Evolutionary conservation across 352 stramenopile genomes (phyloP).

Genomic region (Globisporangium parvum): DNA sequence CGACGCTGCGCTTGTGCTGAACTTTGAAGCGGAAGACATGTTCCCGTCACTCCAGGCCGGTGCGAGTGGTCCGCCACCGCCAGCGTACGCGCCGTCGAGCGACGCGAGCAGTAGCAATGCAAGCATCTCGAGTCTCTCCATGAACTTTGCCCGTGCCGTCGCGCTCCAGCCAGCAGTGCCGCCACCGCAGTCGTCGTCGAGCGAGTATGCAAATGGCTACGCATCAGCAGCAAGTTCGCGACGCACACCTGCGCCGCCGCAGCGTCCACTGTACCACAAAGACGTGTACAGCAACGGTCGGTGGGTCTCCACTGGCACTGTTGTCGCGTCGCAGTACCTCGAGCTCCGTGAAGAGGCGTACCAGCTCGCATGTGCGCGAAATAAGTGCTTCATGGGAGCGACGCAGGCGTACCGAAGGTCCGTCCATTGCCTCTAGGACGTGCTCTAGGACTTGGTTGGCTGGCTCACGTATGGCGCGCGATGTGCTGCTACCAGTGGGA

Average conservation of each 20-base stretch:
- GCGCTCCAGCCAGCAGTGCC: conserved; percentile 36
- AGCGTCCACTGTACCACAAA: conserved; percentile 56
- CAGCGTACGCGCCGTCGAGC: conserved; percentile 3
- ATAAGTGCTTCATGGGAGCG: conserved; percentile 84
- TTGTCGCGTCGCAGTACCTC: conserved; percentile 65
- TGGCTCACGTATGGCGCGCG: not conserved
- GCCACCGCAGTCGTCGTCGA: not conserved
- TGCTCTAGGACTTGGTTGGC: not conserved
- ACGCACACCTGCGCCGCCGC: conserved; percentile 13
- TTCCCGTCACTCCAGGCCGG: conserved; percentile 64
- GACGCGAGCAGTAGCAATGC: conserved; percentile 15
- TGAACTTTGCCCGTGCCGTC: conserved; percentile 80
- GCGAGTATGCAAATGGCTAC: not conserved
- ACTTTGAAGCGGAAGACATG: conserved; percentile 72
- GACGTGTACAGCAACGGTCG: conserved; percentile 28
- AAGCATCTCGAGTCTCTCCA: conserved; percentile 26
- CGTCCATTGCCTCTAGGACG: conserved; percentile 10
- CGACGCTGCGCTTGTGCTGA: conserved; percentile 23
- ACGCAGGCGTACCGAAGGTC: conserved; percentile 81
- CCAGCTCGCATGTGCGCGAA: conserved; percentile 70
- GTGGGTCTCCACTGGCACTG: conserved; percentile 61
- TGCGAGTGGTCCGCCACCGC: conserved; percentile 1
- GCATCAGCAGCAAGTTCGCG: conserved; percentile 14
- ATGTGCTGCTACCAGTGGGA: conserved; percentile 37
- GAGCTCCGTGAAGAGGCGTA: conserved; percentile 74